Evolutionary conservation across 345 rosid genomes (phyloP).

Genomic region (Acer campestre): DNA sequence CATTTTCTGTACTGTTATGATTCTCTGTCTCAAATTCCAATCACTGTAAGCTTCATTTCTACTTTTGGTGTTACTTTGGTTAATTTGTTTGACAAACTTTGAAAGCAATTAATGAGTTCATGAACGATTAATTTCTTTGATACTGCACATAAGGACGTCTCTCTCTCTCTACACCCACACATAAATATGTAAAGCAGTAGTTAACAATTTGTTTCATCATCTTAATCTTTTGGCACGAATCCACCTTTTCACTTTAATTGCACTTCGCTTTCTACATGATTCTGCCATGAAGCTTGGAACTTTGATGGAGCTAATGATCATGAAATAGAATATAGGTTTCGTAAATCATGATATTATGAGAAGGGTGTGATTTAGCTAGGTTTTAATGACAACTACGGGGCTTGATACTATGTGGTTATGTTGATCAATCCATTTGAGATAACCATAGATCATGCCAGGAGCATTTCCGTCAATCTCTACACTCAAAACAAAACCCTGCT

Average conservation of each 20-base stretch:
- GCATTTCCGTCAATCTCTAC: constrained; percentile 19
- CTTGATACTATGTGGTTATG: constrained; percentile 38
- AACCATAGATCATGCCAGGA: constrained; percentile 21
- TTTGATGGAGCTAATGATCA: not conserved
- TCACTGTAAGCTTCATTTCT: too few relatives aligned
- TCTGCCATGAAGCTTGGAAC: too few relatives aligned
- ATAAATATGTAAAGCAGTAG: too few relatives aligned
- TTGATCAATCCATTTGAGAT: constrained; percentile 48
- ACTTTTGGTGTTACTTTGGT: not conserved
- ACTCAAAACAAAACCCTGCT: constrained; percentile 13
- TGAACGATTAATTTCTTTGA: not conserved
- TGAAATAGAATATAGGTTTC: not conserved
- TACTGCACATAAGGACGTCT: too few relatives aligned
- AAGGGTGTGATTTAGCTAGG: constrained; percentile 3
- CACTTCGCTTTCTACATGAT: too few relatives aligned
- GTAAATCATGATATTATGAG: not conserved
- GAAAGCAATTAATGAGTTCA: not conserved
- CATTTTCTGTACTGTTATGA: too few relatives aligned
- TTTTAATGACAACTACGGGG: constrained; percentile 37
- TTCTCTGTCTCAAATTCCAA: too few relatives aligned
- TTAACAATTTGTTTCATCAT: too few relatives aligned
- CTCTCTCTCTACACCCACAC: too few relatives aligned
- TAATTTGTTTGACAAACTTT: not conserved
- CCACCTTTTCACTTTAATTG: not conserved
- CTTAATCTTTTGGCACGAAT: too few relatives aligned